Percentiles rank a stretch among this genome's conserved stretches.
phyloP scores from a whole-genome alignment of 441 rosid genomes.

The Populus hybrid region DNA sequence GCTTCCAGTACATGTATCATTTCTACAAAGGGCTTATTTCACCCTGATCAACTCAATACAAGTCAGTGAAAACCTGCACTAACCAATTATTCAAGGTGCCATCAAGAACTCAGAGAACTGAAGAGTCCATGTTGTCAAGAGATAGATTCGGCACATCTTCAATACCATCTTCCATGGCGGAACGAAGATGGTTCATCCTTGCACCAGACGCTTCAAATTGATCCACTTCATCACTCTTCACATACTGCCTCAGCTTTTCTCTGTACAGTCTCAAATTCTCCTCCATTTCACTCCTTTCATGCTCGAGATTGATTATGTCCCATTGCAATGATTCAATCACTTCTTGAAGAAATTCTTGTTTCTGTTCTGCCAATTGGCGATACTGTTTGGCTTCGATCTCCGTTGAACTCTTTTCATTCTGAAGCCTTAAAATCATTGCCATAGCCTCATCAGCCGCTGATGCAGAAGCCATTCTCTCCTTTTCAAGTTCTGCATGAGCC shows the following conservation, averaged over 20 bases:
- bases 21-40: not conserved
- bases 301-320: conserved; percentile 47
- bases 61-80: not conserved
- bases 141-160: conserved; percentile 13
- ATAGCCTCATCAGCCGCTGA: conserved; percentile 82
- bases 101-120: conserved; percentile 15
- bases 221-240: conserved; percentile 23
- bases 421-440: conserved; percentile 79
- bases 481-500: conserved; percentile 56
- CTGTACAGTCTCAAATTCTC: conserved; percentile 26
- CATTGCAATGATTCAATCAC: conserved; percentile 59
- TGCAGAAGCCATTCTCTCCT: conserved; percentile 71
- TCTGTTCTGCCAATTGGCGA: conserved; percentile 55
- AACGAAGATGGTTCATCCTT: conserved; percentile 12
- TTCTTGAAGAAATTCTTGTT: conserved; percentile 46
- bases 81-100: not conserved
- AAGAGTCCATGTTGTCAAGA: conserved; percentile 16
- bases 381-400: conserved; percentile 67
- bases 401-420: conserved; percentile 54
- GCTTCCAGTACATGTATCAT: not conserved
- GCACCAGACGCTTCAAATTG: conserved; percentile 21
- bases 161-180: conserved; percentile 20
- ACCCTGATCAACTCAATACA: not conserved
- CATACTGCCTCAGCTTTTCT: conserved; percentile 21
- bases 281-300: conserved; percentile 31